phyloP scores from a whole-genome alignment of 495 filamentous ascomycete species.

The Aspergillus saccharolyticus region DNA sequence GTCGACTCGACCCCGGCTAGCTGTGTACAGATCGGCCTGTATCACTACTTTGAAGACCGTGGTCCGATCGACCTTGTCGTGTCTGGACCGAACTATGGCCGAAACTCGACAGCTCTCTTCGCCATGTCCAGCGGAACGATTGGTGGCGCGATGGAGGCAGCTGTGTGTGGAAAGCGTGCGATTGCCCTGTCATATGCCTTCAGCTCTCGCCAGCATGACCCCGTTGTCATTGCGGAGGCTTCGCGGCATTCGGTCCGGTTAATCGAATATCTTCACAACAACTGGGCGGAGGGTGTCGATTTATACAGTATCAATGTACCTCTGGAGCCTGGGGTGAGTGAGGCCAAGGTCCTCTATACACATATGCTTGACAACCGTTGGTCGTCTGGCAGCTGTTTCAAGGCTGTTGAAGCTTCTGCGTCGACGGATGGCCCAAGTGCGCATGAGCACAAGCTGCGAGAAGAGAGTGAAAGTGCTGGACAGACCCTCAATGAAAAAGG shows the following conservation, averaged over 20 bases:
- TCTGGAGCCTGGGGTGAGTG: slow-evolving; percentile 60
- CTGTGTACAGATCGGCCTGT: slow-evolving; percentile 85
- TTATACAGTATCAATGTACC: slow-evolving; percentile 88
- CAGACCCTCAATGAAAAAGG: background rate
- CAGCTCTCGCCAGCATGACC: slow-evolving; percentile 73
- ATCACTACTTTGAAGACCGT: slow-evolving; percentile 76
- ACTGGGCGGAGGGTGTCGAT: slow-evolving; percentile 73
- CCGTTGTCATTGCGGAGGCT: slow-evolving; percentile 68
- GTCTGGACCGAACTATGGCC: slow-evolving; percentile 88
- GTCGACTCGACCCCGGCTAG: slow-evolving; percentile 83
- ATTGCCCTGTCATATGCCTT: slow-evolving; percentile 89
- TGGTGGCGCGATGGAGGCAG: slow-evolving; percentile 87
- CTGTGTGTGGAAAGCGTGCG: slow-evolving; percentile 69
- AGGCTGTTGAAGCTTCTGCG: slow-evolving; percentile 54
- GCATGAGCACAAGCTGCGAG: slow-evolving; percentile 44
- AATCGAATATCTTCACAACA: slow-evolving; percentile 67
- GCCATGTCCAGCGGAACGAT: slow-evolving; percentile 85
- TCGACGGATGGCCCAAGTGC: slow-evolving; percentile 60
- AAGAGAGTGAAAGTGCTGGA: slow-evolving; percentile 13
- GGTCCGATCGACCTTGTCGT: slow-evolving; percentile 82
- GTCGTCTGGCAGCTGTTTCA: slow-evolving; percentile 75
- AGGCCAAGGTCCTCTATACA: slow-evolving; percentile 69
- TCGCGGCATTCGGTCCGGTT: slow-evolving; percentile 63
- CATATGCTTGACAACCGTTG: slow-evolving; percentile 85
- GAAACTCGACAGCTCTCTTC: slow-evolving; percentile 90